Evolutionary conservation across 331 rosid species (phyloP).

Genomic region (Phaseolus coccineus): DNA sequence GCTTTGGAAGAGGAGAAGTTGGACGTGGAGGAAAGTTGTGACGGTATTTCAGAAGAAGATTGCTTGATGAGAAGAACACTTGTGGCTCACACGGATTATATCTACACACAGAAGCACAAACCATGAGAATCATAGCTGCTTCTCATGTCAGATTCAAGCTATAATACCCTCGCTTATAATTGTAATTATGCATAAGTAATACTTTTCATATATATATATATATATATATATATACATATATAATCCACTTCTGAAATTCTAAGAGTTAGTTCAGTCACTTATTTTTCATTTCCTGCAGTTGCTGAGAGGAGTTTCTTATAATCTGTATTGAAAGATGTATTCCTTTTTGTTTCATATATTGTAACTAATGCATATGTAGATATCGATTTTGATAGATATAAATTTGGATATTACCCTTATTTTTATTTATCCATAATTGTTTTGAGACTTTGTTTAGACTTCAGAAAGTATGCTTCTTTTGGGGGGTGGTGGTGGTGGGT

Average conservation of each 20-base stretch:
- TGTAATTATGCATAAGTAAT: slow-evolving; percentile 34
- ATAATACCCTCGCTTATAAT: background rate
- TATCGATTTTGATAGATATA: slow-evolving; percentile 18
- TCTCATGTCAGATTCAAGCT: slow-evolving; percentile 5
- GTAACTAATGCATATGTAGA: slow-evolving; percentile 27
- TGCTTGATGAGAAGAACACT: slow-evolving; percentile 91
- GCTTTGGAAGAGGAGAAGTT: slow-evolving; percentile 48
- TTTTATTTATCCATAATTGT: background rate
- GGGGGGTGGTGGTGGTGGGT: background rate
- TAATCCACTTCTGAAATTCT: slow-evolving; percentile 21
- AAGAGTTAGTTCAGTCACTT: background rate
- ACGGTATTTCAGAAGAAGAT: slow-evolving; percentile 70
- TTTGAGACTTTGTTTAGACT: background rate
- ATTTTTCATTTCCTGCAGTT: background rate
- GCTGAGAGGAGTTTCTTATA: slow-evolving; percentile 6
- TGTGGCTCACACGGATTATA: slow-evolving; percentile 84
- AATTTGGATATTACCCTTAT: slow-evolving; percentile 22
- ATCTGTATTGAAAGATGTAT: background rate
- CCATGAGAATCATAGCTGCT: slow-evolving; percentile 54
- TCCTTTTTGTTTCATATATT: slow-evolving; percentile 34
- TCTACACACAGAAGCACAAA: slow-evolving; percentile 76
- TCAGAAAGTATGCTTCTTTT: background rate
- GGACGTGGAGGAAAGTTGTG: slow-evolving; percentile 61
- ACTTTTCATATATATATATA: slow-evolving; percentile 18
- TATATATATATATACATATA: too few relatives aligned